These are phyloP conservation scores for Apiotrichum sp. DNA, from an alignment of 1,284 basidiomycete genomes.

Conservation along the genomic window DNA sequence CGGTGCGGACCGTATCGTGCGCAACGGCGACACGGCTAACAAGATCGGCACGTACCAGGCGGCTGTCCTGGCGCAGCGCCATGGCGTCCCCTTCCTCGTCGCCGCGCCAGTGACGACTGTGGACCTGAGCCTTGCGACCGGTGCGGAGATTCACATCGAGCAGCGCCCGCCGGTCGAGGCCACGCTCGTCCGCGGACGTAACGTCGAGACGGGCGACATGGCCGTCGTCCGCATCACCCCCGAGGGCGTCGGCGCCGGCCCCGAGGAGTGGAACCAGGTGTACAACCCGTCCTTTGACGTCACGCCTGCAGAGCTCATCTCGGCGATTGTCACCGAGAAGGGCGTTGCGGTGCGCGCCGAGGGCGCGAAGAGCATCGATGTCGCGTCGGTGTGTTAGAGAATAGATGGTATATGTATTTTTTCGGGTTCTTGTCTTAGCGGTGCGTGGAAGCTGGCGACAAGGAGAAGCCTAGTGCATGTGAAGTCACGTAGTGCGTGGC, in stretches of 20 bases:
- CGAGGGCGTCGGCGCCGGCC: constrained; percentile 41
- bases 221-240: constrained; percentile 46
- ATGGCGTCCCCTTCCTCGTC: constrained; percentile 80
- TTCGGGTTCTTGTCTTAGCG: neutral
- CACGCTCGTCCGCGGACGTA: constrained; percentile 68
- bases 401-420: neutral
- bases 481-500: too few species aligned
- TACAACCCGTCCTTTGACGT: constrained; percentile 94
- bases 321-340: constrained; percentile 75
- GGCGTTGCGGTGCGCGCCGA: constrained; percentile 61
- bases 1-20: constrained; percentile 77
- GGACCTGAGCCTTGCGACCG: constrained; percentile 69
- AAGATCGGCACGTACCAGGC: constrained; percentile 92
- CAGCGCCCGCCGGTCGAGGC: constrained; percentile 80
- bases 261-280: constrained; percentile 50
- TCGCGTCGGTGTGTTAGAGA: constrained; percentile 32
- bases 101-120: constrained; percentile 84
- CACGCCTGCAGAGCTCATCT: constrained; percentile 68
- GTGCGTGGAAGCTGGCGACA: too few species aligned
- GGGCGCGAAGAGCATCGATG: constrained; percentile 42
- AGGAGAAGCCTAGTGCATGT: too few species aligned
- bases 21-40: constrained; percentile 89
- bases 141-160: constrained; percentile 82
- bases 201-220: constrained; percentile 39
- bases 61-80: constrained; percentile 74